Base-by-base conservation (phyloP, 345 rosid species). In the Melaleuca quinquenervia region DNA sequence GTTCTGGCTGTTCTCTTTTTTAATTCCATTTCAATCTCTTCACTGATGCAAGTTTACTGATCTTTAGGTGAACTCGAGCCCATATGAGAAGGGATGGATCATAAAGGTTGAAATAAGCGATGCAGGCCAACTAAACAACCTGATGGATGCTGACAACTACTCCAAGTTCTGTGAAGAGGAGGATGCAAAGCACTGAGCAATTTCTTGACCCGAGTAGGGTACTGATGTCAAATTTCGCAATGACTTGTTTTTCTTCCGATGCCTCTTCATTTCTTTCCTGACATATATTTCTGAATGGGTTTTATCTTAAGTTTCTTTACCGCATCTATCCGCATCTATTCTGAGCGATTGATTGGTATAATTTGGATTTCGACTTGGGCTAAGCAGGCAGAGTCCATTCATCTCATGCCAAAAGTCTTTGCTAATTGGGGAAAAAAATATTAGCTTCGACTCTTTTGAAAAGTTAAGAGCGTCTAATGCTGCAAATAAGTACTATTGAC, bases 111-210 rank as follows among this genome's bases (percentile, higher is more conserved):
- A 95, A 49, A 52, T 95, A 75, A 90, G 90, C 41, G 92, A 93
- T 60, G 88, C 84, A 3, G 90, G 92, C 44, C 96, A 98, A 88
- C 88, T 93, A 86, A 89, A 90, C 82, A 94, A 90, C 86, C 90
- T 98, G 92, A 96, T 93, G 97, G 95, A 92, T 85, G 88, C 99
- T 3, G 97, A 93, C 21, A 88, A 92, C 83, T 98, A 98, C 90
- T 88, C 93, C 18, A 96, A 95, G 90, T 94, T 94, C 93, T 98
- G 99, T 18, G 99, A 98, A 89, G 98, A 96, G 90, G 99, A 98
- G 90, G 98, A 96, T 56, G 93, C 91, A n/a, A 90, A 93, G 87
- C 98, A 97, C 60, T 97, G 86, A 96, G 86, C 44, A 13, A 29
- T 8, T 83, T 32, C 80, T 70, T 36, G 80, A 18, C 80, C 80